Evolutionary conservation across 2,329 filamentous ascomycete species (phyloP).

Genomic region (Sordariomycetes sp.): DNA sequence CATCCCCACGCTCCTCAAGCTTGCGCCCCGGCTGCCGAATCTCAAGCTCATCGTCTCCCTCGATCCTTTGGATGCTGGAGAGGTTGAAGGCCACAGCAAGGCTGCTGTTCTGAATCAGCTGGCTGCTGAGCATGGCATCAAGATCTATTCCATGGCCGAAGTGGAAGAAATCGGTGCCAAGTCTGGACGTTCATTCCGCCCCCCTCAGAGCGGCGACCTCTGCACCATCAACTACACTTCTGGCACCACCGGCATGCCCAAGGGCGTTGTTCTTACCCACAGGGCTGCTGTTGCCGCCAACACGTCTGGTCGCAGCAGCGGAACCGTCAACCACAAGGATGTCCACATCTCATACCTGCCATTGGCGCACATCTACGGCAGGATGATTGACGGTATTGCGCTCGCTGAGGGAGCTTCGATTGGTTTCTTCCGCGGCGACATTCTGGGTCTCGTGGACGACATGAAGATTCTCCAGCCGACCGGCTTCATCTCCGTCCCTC

Average conservation of each 20-base stretch:
- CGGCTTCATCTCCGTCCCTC: slow-evolving; percentile 78
- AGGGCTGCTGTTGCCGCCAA: slow-evolving; percentile 68
- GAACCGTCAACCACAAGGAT: slow-evolving; percentile 42
- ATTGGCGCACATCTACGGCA: slow-evolving; percentile 87
- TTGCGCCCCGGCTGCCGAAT: slow-evolving; percentile 64
- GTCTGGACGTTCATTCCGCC: slow-evolving; percentile 59
- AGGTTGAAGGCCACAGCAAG: slow-evolving; percentile 71
- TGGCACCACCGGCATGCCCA: slow-evolving; percentile 74
- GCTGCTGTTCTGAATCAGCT: slow-evolving; percentile 65
- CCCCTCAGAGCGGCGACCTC: slow-evolving; percentile 65
- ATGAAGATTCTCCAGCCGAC: slow-evolving; percentile 80
- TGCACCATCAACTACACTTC: slow-evolving; percentile 90
- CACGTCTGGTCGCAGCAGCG: slow-evolving; percentile 48
- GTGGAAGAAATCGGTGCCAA: slow-evolving; percentile 74
- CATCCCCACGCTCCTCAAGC: slow-evolving; percentile 70
- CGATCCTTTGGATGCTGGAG: slow-evolving; percentile 73
- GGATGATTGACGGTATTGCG: slow-evolving; percentile 68
- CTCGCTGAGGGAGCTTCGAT: slow-evolving; percentile 65
- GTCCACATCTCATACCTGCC: slow-evolving; percentile 80
- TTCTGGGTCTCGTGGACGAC: slow-evolving; percentile 79
- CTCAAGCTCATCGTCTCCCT: slow-evolving; percentile 85
- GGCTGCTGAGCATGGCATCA: slow-evolving; percentile 63
- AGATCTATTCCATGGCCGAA: slow-evolving; percentile 69
- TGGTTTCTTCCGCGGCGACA: slow-evolving; percentile 92
- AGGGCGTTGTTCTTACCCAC: slow-evolving; percentile 79